Evolutionary conservation across 768 basidiomycete species (phyloP).

Genomic region (Crassisporium funariophilum): DNA sequence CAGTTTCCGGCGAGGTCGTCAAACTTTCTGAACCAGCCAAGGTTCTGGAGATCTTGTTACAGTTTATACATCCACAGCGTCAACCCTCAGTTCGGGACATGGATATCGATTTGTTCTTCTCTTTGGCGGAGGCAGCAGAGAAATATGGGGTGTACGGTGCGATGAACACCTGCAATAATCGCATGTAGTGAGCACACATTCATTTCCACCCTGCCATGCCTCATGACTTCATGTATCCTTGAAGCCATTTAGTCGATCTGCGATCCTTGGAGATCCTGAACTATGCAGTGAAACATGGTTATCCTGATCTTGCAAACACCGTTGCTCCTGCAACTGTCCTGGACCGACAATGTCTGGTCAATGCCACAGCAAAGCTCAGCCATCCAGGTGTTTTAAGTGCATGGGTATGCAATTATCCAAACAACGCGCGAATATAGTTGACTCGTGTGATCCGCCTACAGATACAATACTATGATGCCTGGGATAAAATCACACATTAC

Average conservation of each 20-base stretch:
- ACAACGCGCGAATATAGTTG: no score
- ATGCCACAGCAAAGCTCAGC: not conserved
- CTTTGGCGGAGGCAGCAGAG: conserved; percentile 29
- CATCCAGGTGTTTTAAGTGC: not conserved
- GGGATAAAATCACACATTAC: no score
- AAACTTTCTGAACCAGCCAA: conserved; percentile 23
- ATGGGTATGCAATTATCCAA: no score
- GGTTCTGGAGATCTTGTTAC: conserved; percentile 28
- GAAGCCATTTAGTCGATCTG: not conserved
- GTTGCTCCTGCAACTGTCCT: not conserved
- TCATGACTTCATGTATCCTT: not conserved
- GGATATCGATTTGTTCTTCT: conserved; percentile 16
- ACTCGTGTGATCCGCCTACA: no score
- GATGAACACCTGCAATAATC: conserved; percentile 24
- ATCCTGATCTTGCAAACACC: conserved; percentile 4
- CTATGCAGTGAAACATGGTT: conserved; percentile 8
- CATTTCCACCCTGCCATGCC: no score
- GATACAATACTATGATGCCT: no score
- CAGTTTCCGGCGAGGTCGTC: conserved; percentile 23
- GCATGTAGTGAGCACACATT: no score
- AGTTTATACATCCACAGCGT: conserved; percentile 27
- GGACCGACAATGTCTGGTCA: not conserved
- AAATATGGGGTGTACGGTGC: conserved; percentile 30
- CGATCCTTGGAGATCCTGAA: conserved; percentile 8
- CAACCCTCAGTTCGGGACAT: conserved; percentile 23